Evolutionary conservation across 2,329 filamentous ascomycete species (phyloP).

Genomic region (Chaetoscypha palmicola): DNA sequence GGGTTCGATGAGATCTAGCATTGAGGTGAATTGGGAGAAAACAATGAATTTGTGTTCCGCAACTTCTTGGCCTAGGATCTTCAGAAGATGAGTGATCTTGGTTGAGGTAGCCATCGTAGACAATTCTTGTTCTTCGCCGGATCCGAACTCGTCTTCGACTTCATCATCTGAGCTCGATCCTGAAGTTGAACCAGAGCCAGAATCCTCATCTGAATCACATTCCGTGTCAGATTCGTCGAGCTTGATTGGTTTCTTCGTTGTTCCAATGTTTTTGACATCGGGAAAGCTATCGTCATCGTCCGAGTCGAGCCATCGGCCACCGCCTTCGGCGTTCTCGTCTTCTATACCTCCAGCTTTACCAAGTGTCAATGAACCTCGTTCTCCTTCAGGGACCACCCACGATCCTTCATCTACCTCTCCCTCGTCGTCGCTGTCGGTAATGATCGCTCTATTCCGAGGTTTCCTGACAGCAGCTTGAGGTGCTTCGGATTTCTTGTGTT

Average conservation of each 20-base stretch:
- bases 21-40: slow-evolving; percentile 96
- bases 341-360: slow-evolving; percentile 78
- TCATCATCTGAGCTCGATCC: slow-evolving; percentile 33
- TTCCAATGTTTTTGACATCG: slow-evolving; percentile 30
- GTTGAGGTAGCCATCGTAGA: slow-evolving; percentile 64
- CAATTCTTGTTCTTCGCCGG: slow-evolving; percentile 37
- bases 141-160: slow-evolving; percentile 29
- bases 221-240: slow-evolving; percentile 29
- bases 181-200: slow-evolving; percentile 30
- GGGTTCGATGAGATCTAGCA: slow-evolving; percentile 93
- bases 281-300: slow-evolving; percentile 41
- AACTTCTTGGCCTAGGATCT: slow-evolving; percentile 72
- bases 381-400: slow-evolving; percentile 68
- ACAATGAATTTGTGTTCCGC: slow-evolving; percentile 92
- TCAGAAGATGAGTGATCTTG: slow-evolving; percentile 81
- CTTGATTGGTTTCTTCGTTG: slow-evolving; percentile 23
- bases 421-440: slow-evolving; percentile 62
- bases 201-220: slow-evolving; percentile 13
- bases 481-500: slow-evolving; percentile 6
- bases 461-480: slow-evolving; percentile 38
- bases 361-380: slow-evolving; percentile 54
- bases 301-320: slow-evolving; percentile 69
- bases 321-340: slow-evolving; percentile 82
- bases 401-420: slow-evolving; percentile 59
- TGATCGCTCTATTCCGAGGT: slow-evolving; percentile 45